These are phyloP conservation scores for Trichoderma sp. DNA, from an alignment of 2,329 filamentous ascomycete species.

Conservation along the genomic window DNA sequence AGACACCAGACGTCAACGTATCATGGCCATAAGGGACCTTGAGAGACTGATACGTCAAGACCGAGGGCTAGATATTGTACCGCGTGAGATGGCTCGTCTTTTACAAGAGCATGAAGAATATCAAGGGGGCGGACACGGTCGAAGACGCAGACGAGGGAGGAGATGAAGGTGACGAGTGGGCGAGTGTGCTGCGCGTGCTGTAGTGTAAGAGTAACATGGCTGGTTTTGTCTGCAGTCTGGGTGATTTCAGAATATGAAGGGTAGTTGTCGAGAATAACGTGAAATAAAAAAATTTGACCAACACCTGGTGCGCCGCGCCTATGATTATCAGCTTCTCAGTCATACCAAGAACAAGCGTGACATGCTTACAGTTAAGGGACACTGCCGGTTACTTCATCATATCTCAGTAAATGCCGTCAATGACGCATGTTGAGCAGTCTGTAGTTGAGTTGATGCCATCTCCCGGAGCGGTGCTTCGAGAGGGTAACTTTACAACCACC, in stretches of 20 bases:
- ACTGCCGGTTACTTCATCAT: background rate
- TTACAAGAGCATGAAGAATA: background rate
- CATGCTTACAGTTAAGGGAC: background rate
- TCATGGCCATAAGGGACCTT: background rate
- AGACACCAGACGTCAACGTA: background rate
- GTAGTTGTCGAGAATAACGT: background rate
- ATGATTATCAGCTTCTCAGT: background rate
- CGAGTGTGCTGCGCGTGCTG: background rate
- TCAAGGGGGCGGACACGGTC: background rate
- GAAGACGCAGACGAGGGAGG: background rate
- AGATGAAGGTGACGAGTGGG: background rate
- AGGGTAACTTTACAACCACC: background rate
- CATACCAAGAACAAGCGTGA: background rate
- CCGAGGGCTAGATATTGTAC: background rate
- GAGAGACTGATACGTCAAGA: background rate
- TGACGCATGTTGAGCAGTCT: background rate
- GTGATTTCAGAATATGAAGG: background rate
- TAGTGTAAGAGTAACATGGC: background rate
- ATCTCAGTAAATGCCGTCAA: background rate
- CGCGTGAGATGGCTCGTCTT: background rate
- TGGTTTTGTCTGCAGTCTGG: background rate
- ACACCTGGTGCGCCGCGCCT: background rate
- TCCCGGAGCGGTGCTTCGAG: background rate
- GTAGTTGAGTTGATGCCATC: background rate
- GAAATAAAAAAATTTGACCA: background rate